Evolutionary conservation across 139 green algal species (phyloP), one percentile per base, ranked within the genome.

Genomic region (Astrephomene gubernaculifera): DNA sequence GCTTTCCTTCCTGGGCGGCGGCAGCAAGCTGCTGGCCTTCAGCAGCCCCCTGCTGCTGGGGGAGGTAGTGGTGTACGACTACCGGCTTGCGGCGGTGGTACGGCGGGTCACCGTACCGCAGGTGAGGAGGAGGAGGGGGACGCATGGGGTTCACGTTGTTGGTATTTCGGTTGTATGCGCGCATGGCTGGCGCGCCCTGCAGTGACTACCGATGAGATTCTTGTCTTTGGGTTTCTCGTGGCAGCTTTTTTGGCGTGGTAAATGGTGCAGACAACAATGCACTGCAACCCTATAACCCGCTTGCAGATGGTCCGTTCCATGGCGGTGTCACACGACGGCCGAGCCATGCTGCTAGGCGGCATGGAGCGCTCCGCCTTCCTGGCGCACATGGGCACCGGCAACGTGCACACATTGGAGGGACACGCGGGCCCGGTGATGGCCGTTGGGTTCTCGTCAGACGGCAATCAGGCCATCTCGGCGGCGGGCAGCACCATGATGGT

Each of bases 41-140:
- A 69, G 39, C 72, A 86, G 44, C 69, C 81, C 85, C 12, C 74
- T 90, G 74, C 74, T 92, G 73, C 67, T 85, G 25, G 88, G 88
- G 36, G 70, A 71, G 24, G 78, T 88, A 39, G 31, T 91, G 25
- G 29, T 91, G 79, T 91, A 74, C 79, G 88, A 91, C 80, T 87
- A 87, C 73, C 81, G 87, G 19, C 76, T 88, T 70, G 71, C 74
- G 24, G 64, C 43, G 29, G 87, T 91, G 63, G 70, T 87, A 39
- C 69, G 82, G 22, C 35, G 39, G 21, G 41, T 91, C 5, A 39
- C 35, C 2, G n/a, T 87, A 27, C 83, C 79, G 65, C 79, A 85
- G 79, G 79, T 85, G 31, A n/a, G 10, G 70, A 25, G 57, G 57
- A 27, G 19, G 19, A 27, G 57, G 22, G 19, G 6, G 22, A 9